Percentiles rank a stretch among this genome's conserved stretches.
phyloP scores from a whole-genome alignment of 1,139 yeast species.

The Blastobotrys malaysiensis region DNA sequence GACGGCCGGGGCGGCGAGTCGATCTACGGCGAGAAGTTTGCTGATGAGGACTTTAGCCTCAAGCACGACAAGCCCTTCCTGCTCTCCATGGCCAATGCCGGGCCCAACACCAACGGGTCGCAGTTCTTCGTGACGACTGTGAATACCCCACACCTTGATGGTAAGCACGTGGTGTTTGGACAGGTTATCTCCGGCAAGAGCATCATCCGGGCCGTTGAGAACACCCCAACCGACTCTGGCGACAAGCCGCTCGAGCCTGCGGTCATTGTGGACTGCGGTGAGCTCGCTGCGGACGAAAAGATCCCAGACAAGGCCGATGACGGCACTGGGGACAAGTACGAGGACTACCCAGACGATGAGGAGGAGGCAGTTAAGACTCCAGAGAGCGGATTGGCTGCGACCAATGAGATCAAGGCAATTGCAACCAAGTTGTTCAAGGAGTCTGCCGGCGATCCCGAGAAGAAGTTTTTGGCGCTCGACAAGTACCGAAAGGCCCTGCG shows the following conservation, averaged over 20 bases:
- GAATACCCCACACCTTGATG: conserved; percentile 79
- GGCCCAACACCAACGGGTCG: conserved; percentile 92
- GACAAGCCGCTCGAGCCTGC: conserved; percentile 68
- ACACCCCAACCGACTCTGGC: conserved; percentile 59
- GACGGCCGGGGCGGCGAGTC: conserved; percentile 94
- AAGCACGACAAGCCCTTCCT: conserved; percentile 81
- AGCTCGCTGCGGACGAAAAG: conserved; percentile 52
- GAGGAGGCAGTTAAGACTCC: conserved; percentile 53
- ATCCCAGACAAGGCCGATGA: conserved; percentile 52
- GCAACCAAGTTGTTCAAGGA: conserved; percentile 73
- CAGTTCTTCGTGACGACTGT: conserved; percentile 88
- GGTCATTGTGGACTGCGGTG: conserved; percentile 74
- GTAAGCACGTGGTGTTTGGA: conserved; percentile 96
- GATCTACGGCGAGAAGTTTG: conserved; percentile 91
- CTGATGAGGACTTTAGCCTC: conserved; percentile 78
- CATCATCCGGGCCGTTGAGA: conserved; percentile 71
- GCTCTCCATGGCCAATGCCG: conserved; percentile 95
- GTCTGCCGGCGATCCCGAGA: conserved; percentile 32
- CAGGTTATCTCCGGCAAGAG: conserved; percentile 79
- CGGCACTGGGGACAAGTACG: conserved; percentile 82
- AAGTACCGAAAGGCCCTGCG: conserved; percentile 70
- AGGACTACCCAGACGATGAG: conserved; percentile 70
- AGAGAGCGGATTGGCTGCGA: conserved; percentile 19
- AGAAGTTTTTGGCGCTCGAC: conserved; percentile 48
- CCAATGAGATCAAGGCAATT: conserved; percentile 52